Evolutionary conservation across 148 eudicot species (phyloP).

Genomic region (Polygonum maritimum): DNA sequence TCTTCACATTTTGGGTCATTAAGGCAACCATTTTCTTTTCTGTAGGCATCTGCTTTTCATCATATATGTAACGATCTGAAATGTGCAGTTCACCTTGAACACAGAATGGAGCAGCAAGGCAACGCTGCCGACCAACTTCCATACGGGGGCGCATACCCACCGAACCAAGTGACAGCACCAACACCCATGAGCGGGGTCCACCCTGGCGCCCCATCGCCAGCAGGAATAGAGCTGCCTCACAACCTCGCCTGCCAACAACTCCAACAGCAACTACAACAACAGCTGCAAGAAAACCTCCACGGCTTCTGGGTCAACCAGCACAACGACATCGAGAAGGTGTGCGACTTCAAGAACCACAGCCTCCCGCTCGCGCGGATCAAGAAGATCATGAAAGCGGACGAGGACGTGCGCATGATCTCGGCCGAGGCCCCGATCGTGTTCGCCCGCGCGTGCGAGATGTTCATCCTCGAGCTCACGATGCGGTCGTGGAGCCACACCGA

Average conservation of each 20-base stretch:
- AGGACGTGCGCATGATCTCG: conserved; percentile 80
- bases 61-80: neutral
- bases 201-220: conserved; percentile 25
- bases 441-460: conserved; percentile 79
- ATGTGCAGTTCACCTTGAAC: neutral
- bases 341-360: conserved; percentile 75
- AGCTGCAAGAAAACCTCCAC: conserved; percentile 58
- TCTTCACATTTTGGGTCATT: neutral
- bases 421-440: conserved; percentile 82
- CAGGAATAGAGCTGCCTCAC: conserved; percentile 44
- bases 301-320: conserved; percentile 58
- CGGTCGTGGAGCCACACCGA: conserved; percentile 78
- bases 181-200: conserved; percentile 34
- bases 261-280: conserved; percentile 74
- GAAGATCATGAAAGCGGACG: conserved; percentile 80
- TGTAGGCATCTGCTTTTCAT: neutral
- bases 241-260: conserved; percentile 73
- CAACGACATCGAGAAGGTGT: conserved; percentile 58
- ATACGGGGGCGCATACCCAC: conserved; percentile 39
- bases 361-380: conserved; percentile 72
- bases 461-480: conserved; percentile 60
- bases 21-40: neutral
- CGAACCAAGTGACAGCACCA: conserved; percentile 43
- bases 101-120: conserved; percentile 68
- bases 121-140: conserved; percentile 39